Evolutionary conservation across 164 flowering plant genomes (phyloP).

Genomic region (Stephania japonica): DNA sequence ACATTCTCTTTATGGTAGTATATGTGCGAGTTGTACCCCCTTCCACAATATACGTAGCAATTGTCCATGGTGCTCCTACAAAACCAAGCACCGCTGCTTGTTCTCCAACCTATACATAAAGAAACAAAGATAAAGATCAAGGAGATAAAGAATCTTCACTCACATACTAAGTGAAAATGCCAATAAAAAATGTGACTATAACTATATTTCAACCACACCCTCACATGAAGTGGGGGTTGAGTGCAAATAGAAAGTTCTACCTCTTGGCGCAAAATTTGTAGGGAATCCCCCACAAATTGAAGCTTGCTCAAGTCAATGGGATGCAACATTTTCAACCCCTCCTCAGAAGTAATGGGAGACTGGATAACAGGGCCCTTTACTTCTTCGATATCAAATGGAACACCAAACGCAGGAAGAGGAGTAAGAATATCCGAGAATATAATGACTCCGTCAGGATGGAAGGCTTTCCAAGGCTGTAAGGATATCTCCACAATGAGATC

Average conservation of each 20-base stretch:
- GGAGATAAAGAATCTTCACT: background rate
- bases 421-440: conserved; percentile 98
- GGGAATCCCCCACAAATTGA: conserved; percentile 86
- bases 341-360: conserved; percentile 72
- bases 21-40: conserved; percentile 95
- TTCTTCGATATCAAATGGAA: conserved; percentile 93
- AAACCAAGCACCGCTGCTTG: conserved; percentile 91
- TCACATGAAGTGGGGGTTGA: background rate
- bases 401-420: conserved; percentile 96
- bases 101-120: conserved; percentile 53
- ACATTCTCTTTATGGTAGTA: conserved; percentile 83
- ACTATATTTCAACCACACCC: background rate
- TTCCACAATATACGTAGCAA: conserved; percentile 89
- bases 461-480: conserved; percentile 98
- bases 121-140: background rate
- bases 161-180: background rate
- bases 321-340: conserved; percentile 70
- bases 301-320: conserved; percentile 79
- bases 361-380: conserved; percentile 85
- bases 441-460: conserved; percentile 92
- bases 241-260: conserved; percentile 26
- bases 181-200: background rate
- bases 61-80: conserved; percentile 99
- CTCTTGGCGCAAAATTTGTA: conserved; percentile 71
- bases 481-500: conserved; percentile 99